Evolutionary conservation across 306 rosid genomes (phyloP).

Genomic region (Amphicarpaea edgeworthii): DNA sequence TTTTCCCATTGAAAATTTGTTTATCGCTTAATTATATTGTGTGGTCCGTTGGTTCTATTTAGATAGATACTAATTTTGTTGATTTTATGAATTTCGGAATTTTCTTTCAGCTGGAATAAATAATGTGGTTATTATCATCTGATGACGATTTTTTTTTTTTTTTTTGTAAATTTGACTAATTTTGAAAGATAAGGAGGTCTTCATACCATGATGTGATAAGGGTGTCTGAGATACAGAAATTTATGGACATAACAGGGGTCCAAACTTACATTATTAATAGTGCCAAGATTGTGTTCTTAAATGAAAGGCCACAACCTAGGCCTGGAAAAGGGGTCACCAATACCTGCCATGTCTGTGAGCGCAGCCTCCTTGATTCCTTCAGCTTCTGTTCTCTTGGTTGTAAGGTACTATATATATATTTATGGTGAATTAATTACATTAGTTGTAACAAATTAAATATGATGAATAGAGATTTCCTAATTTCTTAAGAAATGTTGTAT

Average conservation of each 20-base stretch:
- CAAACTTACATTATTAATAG: slow-evolving; percentile 79
- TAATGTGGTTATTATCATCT: slow-evolving; percentile 40
- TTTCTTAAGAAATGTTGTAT: slow-evolving; percentile 27
- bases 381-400: slow-evolving; percentile 80
- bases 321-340: slow-evolving; percentile 76
- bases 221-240: slow-evolving; percentile 78
- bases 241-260: slow-evolving; percentile 72
- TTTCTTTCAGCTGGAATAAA: slow-evolving; percentile 30
- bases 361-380: slow-evolving; percentile 82
- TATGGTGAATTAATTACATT: slow-evolving; percentile 13
- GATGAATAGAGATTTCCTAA: slow-evolving; percentile 14
- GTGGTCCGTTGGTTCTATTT: slow-evolving; percentile 35
- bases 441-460: slow-evolving; percentile 11
- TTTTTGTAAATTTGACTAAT: not conserved
- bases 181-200: slow-evolving; percentile 73
- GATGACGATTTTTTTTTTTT: slow-evolving; percentile 34
- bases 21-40: slow-evolving; percentile 34
- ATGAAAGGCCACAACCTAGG: slow-evolving; percentile 82
- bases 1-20: slow-evolving; percentile 19
- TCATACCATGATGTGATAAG: slow-evolving; percentile 88
- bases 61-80: slow-evolving; percentile 22
- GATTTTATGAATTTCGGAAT: not conserved
- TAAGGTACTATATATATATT: slow-evolving; percentile 59
- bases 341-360: slow-evolving; percentile 72
- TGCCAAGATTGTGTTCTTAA: slow-evolving; percentile 78